phyloP scores from a whole-genome alignment of 148 eudicot species.

The Chenopodium berlandieri region DNA sequence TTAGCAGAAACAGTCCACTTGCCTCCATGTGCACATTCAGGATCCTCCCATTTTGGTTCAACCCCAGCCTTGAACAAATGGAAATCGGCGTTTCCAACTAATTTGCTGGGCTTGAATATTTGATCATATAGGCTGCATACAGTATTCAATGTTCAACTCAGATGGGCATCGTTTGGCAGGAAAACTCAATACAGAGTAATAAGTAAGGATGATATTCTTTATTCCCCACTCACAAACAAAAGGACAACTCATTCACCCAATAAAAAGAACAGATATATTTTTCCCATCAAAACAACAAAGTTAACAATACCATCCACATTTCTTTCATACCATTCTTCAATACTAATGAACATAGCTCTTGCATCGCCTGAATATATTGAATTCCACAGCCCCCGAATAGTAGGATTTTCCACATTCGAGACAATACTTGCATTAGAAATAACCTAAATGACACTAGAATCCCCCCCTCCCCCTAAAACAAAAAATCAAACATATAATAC shows the following conservation, averaged over 20 bases:
- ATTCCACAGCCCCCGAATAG: neutral
- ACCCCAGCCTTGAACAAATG: conserved; percentile 89
- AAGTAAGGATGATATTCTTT: neutral
- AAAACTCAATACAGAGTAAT: neutral
- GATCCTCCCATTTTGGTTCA: conserved; percentile 99
- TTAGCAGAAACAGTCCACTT: conserved; percentile 77
- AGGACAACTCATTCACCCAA: neutral
- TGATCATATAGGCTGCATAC: conserved; percentile 85
- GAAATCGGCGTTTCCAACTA: conserved; percentile 70
- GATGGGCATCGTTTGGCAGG: neutral
- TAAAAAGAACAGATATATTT: neutral
- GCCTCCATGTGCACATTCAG: conserved; percentile 96
- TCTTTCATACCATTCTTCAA: neutral
- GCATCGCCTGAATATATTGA: neutral
- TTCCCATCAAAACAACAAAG: neutral
- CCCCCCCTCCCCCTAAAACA: neutral
- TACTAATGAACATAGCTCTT: neutral
- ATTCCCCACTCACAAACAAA: neutral
- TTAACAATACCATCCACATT: neutral
- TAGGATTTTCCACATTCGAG: no score
- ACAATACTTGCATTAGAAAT: neutral
- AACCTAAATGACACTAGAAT: neutral
- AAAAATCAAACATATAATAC: neutral
- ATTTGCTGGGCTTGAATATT: conserved; percentile 83
- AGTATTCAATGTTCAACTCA: conserved; percentile 25